These are phyloP conservation scores for Cyclotella baltica DNA, from an alignment of 108 stramenopile species.

Conservation along the genomic window DNA sequence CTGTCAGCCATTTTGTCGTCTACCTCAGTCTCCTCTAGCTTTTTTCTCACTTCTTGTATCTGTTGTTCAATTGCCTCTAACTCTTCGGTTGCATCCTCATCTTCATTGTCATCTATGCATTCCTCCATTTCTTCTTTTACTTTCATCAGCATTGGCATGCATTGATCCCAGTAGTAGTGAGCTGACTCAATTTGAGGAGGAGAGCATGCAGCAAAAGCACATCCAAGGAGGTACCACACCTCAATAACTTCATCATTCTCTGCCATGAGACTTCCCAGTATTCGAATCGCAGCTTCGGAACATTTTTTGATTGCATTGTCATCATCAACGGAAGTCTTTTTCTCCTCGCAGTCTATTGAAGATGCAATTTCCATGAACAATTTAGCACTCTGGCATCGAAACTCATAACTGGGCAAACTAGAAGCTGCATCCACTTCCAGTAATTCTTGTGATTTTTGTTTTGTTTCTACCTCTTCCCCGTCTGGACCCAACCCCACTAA, in stretches of 20 bases:
- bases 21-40: slow-evolving; percentile 23
- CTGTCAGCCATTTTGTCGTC: slow-evolving; percentile 1
- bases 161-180: slow-evolving; percentile 68
- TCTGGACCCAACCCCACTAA: slow-evolving; percentile 71
- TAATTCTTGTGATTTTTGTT: slow-evolving; percentile 53
- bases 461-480: slow-evolving; percentile 49
- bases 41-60: slow-evolving; percentile 63
- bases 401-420: slow-evolving; percentile 78
- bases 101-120: slow-evolving; percentile 47
- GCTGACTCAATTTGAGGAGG: slow-evolving; percentile 66
- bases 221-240: slow-evolving; percentile 84
- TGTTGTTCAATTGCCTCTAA: slow-evolving; percentile 58
- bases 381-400: slow-evolving; percentile 88
- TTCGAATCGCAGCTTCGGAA: slow-evolving; percentile 72
- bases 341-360: slow-evolving; percentile 24
- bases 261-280: slow-evolving; percentile 84
- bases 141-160: slow-evolving; percentile 74
- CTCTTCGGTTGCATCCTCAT: slow-evolving; percentile 54
- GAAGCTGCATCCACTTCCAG: slow-evolving; percentile 57
- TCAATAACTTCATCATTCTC: slow-evolving; percentile 93
- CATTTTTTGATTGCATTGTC: slow-evolving; percentile 55
- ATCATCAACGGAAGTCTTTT: not conserved
- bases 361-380: slow-evolving; percentile 84
- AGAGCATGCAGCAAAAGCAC: slow-evolving; percentile 69
- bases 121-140: slow-evolving; percentile 69